Conservation (phyloP, 2,329 filamentous ascomycete species). For the Chaetothyriales sp. region DNA sequence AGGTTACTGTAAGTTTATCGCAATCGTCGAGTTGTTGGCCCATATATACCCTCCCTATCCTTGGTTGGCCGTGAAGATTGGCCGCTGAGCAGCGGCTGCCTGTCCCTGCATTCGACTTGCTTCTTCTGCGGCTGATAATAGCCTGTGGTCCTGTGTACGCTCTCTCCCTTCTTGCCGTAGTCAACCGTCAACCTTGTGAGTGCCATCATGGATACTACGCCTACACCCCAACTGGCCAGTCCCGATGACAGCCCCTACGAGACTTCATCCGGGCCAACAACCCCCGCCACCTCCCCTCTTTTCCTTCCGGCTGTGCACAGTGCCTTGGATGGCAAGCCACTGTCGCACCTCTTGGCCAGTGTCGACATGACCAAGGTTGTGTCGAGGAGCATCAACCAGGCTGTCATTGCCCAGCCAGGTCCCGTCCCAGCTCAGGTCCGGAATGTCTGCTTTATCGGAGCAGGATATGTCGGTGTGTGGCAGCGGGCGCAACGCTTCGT, state of each 20-base stretch:
- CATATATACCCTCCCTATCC: too few relatives aligned
- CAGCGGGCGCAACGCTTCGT: neutral
- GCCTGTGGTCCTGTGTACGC: too few relatives aligned
- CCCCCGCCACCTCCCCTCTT: neutral
- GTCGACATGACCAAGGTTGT: neutral
- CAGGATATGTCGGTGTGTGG: conserved; percentile 59
- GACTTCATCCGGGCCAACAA: neutral
- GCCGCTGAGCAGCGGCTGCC: too few relatives aligned
- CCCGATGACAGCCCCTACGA: neutral
- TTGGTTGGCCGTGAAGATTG: too few relatives aligned
- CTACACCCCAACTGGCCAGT: neutral
- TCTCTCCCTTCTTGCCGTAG: too few relatives aligned
- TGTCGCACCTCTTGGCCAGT: neutral
- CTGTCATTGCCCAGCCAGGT: neutral
- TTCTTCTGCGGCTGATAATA: too few relatives aligned
- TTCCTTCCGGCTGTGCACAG: neutral
- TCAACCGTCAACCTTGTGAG: too few relatives aligned
- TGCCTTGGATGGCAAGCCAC: neutral
- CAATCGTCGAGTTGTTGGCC: neutral
- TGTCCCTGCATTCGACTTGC: too few relatives aligned
- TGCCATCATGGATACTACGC: neutral
- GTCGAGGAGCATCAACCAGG: neutral
- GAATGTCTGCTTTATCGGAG: conserved; percentile 57
- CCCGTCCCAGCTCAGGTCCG: conserved; percentile 22
- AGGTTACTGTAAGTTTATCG: too few relatives aligned